Evolutionary conservation across 1,139 yeast genomes (phyloP), one percentile per base, ranked within the genome.

Genomic region (Taphrina betulina): DNA sequence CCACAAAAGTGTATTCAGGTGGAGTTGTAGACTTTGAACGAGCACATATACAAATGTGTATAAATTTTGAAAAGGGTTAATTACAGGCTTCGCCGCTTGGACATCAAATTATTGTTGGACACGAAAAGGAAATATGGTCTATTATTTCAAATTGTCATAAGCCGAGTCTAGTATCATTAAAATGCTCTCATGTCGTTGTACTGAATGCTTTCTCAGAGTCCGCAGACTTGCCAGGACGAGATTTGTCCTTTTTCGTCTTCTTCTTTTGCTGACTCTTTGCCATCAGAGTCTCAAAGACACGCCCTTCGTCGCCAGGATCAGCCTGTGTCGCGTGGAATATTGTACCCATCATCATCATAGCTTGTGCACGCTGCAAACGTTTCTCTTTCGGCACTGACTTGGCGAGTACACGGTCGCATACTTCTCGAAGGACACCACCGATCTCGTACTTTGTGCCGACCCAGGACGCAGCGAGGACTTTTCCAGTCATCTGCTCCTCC

Each of bases 381-480:
- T 79, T 81, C 3, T 71, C 69, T 38, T 78, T 67, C 1, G 80
- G 72, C 3, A 81, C 85, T 0, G 74, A 72, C 66, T 85, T 87
- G 63, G 84, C 84, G 53, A 92, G 73, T 3, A 89, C 83, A 45
- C 71, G 72, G 67, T 89, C 95, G 68, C 96, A 90, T 14, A 90
- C 96, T 20, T 81, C 87, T 58, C 96, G 66, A 74, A 88, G 75
- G 0, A 95, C 87, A n/a, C 92, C 79, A 67, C 86, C 92, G 58
- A 90, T 85, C 69, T 90, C 98, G 69, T 82, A 83, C 64, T 82
- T 82, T 20, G 96, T 86, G 0, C 96, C 97, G 50, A 85, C 83
- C 98, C 98, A 90, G 7, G 96, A 95, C 0, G 96, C 96, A 2
- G 94, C 90, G 51, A 90, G 74, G 2, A 90, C 90, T 68, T 90